phyloP scores from a whole-genome alignment of 2,329 filamentous ascomycete genomes.

The Colletotrichum orbiculare region DNA sequence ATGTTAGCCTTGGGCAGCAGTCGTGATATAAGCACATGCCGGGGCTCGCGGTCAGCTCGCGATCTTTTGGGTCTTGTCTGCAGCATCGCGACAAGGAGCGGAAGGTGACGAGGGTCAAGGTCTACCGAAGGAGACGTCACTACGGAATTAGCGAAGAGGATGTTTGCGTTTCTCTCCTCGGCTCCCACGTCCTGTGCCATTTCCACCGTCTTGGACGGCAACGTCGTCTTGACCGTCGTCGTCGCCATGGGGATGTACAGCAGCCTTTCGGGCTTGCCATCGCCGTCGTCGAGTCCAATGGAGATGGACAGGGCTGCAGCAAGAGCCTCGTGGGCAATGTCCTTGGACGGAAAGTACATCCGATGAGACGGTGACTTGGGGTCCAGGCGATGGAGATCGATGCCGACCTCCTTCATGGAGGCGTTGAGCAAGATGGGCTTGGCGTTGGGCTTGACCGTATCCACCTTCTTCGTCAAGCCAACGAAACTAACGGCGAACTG shows the following conservation, averaged over 20 bases:
- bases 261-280: constrained; percentile 84
- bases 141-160: constrained; percentile 95
- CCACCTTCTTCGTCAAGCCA: constrained; percentile 83
- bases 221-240: constrained; percentile 90
- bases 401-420: constrained; percentile 95
- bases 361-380: constrained; percentile 93
- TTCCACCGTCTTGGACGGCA: constrained; percentile 93
- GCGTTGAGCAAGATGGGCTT: constrained; percentile 84
- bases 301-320: constrained; percentile 93
- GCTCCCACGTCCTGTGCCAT: constrained; percentile 77
- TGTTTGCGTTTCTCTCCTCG: constrained; percentile 92
- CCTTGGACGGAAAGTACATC: constrained; percentile 96
- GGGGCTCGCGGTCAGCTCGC: constrained; percentile 44
- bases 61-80: constrained; percentile 60
- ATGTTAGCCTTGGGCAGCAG: constrained; percentile 92
- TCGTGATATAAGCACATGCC: constrained; percentile 82
- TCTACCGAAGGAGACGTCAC: constrained; percentile 96
- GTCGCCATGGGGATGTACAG: constrained; percentile 98
- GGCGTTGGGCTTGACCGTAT: constrained; percentile 72
- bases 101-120: constrained; percentile 90
- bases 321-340: constrained; percentile 94
- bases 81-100: constrained; percentile 82
- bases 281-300: constrained; percentile 90
- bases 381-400: constrained; percentile 92
- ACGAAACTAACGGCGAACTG: constrained; percentile 95